These are phyloP conservation scores for Trypanosoma avium DNA, from an alignment of 208 protist species.

Conservation along the genomic window DNA sequence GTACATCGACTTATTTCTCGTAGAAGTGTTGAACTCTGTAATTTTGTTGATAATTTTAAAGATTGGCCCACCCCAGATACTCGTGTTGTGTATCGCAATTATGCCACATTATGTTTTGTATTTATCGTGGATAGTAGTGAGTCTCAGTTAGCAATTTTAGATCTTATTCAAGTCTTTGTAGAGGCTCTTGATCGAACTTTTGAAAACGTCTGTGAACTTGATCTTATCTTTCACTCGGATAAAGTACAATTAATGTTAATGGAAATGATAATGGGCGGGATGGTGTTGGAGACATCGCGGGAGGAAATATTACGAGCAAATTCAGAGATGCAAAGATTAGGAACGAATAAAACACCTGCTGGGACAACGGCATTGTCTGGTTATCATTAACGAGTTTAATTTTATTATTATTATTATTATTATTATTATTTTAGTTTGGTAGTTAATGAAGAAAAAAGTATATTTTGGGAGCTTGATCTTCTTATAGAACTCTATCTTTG, in stretches of 20 bases:
- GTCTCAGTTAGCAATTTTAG: constrained; percentile 97
- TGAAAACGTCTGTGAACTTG: constrained; percentile 98
- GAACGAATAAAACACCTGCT: constrained; percentile 8
- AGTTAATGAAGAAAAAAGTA: no score
- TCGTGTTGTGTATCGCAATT: constrained; percentile 96
- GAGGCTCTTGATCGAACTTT: constrained; percentile 97
- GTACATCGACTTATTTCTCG: constrained; percentile 91
- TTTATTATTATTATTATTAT: no score
- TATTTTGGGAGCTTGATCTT: no score
- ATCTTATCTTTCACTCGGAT: constrained; percentile 99
- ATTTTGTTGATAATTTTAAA: constrained; percentile 94
- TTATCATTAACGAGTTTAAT: constrained; percentile 35
- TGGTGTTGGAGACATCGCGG: constrained; percentile 97
- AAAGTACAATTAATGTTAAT: constrained; percentile 97
- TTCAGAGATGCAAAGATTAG: constrained; percentile 59
- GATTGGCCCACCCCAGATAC: constrained; percentile 94
- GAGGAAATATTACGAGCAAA: constrained; percentile 82
- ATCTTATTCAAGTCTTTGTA: constrained; percentile 98
- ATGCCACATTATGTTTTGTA: constrained; percentile 98
- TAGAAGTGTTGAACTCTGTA: constrained; percentile 94
- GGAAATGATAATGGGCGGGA: constrained; percentile 97
- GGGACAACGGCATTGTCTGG: constrained; percentile 5
- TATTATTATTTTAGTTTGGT: no score
- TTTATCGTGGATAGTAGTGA: constrained; percentile 97
- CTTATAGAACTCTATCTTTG: no score